These are phyloP conservation scores for Falciphora oryzae DNA, from an alignment of 2,329 filamentous ascomycete species.

Conservation along the genomic window DNA sequence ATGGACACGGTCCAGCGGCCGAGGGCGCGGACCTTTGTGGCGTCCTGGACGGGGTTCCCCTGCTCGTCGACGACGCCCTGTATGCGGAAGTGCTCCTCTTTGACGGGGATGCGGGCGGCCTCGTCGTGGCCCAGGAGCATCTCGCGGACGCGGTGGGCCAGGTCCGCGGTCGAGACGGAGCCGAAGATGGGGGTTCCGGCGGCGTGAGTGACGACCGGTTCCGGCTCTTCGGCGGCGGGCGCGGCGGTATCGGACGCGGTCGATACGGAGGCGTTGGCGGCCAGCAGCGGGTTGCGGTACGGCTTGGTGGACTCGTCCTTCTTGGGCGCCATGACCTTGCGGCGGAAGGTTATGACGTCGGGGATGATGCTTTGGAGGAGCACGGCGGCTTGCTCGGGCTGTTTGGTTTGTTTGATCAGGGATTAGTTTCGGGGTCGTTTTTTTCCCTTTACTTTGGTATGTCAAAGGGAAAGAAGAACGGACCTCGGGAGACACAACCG, in stretches of 20 bases:
- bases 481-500: not conserved
- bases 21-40: slow-evolving; percentile 29
- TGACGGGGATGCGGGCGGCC: slow-evolving; percentile 30
- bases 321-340: slow-evolving; percentile 27
- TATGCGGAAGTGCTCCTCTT: slow-evolving; percentile 26
- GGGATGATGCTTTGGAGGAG: slow-evolving; percentile 31
- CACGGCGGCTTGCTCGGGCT: slow-evolving; percentile 30
- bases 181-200: slow-evolving; percentile 31
- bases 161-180: slow-evolving; percentile 34
- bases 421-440: not conserved
- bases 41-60: slow-evolving; percentile 23
- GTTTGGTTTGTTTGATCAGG: not conserved
- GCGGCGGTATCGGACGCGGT: slow-evolving; percentile 11
- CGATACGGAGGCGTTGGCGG: slow-evolving; percentile 14
- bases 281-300: slow-evolving; percentile 18
- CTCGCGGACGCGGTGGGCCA: slow-evolving; percentile 29
- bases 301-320: slow-evolving; percentile 14
- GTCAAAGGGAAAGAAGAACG: not conserved
- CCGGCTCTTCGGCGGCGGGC: slow-evolving; percentile 9
- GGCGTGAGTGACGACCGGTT: not conserved
- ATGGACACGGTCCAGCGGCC: slow-evolving; percentile 35
- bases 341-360: slow-evolving; percentile 30
- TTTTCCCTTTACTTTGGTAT: too few species aligned
- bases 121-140: slow-evolving; percentile 26
- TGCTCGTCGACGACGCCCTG: slow-evolving; percentile 22